Conservation (phyloP, 306 rosid genomes). For the Mimosa pudica region DNA sequence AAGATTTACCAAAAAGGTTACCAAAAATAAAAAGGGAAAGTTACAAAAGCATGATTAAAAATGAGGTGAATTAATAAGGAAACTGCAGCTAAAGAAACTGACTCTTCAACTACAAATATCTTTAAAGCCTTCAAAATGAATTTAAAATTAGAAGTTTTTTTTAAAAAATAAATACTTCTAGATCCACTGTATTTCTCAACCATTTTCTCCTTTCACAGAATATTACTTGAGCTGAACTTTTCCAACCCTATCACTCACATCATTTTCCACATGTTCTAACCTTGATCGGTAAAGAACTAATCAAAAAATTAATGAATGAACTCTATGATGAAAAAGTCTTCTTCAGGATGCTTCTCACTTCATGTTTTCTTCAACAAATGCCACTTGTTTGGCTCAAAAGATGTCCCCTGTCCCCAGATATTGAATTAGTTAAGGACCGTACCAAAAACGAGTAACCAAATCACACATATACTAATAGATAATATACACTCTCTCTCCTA, state of each 20-base stretch:
- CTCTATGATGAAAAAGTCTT: conserved; percentile 18
- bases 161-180: neutral
- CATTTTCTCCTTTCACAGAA: neutral
- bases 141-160: neutral
- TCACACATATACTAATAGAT: too few relatives aligned
- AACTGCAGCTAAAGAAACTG: too few relatives aligned
- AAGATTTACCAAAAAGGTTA: too few relatives aligned
- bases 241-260: neutral
- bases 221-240: neutral
- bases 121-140: too few relatives aligned
- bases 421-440: neutral
- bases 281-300: neutral
- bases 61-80: too few relatives aligned
- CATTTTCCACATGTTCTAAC: neutral
- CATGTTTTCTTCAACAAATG: neutral
- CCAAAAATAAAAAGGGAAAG: too few relatives aligned
- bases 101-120: too few relatives aligned
- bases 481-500: too few relatives aligned
- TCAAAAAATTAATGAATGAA: neutral
- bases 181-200: neutral
- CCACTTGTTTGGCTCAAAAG: neutral
- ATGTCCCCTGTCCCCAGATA: neutral
- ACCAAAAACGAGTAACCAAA: neutral
- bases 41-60: too few relatives aligned
- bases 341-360: neutral